These are phyloP conservation scores for Vigna nakashimae DNA, from an alignment of 306 rosid genomes.

Conservation along the genomic window DNA sequence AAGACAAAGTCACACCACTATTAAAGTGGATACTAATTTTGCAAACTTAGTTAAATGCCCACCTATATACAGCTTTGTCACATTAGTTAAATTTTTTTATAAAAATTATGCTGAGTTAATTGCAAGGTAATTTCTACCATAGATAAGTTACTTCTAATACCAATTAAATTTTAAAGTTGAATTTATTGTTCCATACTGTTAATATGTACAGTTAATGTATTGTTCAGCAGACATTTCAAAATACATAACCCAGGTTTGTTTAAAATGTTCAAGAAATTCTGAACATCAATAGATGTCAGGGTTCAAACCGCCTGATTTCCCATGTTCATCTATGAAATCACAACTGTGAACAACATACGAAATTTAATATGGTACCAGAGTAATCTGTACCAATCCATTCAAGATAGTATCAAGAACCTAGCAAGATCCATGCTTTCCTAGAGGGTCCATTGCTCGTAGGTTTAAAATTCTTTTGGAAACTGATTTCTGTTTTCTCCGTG, in stretches of 20 bases:
- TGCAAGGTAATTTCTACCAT: not conserved
- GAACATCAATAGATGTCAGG: not conserved
- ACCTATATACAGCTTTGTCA: constrained; percentile 8
- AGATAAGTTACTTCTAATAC: not conserved
- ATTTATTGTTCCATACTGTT: not conserved
- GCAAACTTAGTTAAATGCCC: constrained; percentile 3
- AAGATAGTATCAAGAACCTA: no score
- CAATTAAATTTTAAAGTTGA: constrained; percentile 1
- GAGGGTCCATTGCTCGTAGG: no score
- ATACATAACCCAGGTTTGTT: not conserved
- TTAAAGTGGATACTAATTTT: not conserved
- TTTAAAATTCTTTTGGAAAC: no score
- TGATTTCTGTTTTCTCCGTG: no score
- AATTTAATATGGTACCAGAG: no score
- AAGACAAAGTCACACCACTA: not conserved
- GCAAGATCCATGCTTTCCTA: no score
- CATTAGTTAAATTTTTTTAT: no score
- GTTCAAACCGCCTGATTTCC: constrained; percentile 19
- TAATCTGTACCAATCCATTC: no score
- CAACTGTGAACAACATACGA: not conserved
- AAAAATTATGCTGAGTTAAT: no score
- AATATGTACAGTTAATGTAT: not conserved
- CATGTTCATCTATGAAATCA: not conserved
- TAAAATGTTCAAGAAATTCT: constrained; percentile 17
- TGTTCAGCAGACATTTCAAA: constrained; percentile 25